A percentile compares a stretch with the other conserved stretches of the same genome.
Conservation (phyloP, 257 asterid species). For the Marsdenia floribunda region DNA sequence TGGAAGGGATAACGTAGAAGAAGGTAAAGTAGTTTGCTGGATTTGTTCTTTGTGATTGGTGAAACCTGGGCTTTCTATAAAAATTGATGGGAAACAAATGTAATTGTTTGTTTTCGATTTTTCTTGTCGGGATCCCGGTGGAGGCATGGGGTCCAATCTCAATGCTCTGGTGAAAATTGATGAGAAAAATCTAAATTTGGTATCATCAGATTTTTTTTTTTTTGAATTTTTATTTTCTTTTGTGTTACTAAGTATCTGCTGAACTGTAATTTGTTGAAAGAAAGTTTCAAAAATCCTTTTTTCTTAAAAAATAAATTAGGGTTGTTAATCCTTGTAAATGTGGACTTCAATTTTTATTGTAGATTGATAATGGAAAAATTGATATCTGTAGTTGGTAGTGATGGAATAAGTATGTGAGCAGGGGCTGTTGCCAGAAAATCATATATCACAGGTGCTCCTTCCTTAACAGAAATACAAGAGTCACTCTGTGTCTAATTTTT, state of each 20-base stretch:
- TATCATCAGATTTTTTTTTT: neutral
- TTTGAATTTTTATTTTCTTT: neutral
- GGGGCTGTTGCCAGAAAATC: constrained; percentile 8
- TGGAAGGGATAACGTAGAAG: neutral
- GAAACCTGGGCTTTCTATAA: neutral
- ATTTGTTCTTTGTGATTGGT: neutral
- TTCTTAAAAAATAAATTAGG: neutral
- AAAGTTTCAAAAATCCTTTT: neutral
- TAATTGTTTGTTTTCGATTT: neutral
- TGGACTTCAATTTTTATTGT: neutral
- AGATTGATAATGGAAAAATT: neutral
- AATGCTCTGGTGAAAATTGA: neutral
- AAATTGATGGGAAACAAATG: neutral
- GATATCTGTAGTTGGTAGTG: neutral
- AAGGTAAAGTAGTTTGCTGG: constrained; percentile 2
- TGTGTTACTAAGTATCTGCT: neutral
- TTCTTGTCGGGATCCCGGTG: neutral
- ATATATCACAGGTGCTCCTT: neutral
- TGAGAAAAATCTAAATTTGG: constrained; percentile 4
- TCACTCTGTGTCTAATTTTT: neutral
- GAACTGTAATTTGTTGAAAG: neutral
- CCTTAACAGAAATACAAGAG: neutral
- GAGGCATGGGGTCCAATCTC: neutral
- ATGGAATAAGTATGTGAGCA: neutral
- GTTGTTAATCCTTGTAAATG: constrained; percentile 8